A percentile compares a stretch with the other conserved stretches of the same genome.
phyloP scores from a whole-genome alignment of 306 rosid species.

The Biancaea sappan region DNA sequence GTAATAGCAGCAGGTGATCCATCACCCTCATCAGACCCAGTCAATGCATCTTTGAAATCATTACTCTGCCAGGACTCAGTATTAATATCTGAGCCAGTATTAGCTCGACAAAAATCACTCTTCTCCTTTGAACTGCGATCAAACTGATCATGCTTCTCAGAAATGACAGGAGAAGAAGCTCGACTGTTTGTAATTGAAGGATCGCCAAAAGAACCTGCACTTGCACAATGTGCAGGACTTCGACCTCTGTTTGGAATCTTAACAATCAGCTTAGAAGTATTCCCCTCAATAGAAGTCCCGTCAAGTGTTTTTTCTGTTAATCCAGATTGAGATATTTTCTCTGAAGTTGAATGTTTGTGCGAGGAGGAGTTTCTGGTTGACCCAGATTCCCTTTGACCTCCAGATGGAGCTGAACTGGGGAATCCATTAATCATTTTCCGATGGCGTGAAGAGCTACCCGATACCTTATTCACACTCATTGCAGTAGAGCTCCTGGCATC shows the following conservation, averaged over 20 bases:
- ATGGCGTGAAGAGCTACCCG: conserved; percentile 55
- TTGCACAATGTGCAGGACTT: conserved; percentile 52
- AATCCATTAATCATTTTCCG: conserved; percentile 53
- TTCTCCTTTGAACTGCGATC: conserved; percentile 46
- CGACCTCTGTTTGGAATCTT: conserved; percentile 56
- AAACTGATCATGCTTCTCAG: conserved; percentile 48
- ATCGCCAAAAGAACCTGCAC: conserved; percentile 49
- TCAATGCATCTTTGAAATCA: conserved; percentile 42
- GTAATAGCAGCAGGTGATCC: conserved; percentile 32
- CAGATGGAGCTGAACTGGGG: conserved; percentile 45
- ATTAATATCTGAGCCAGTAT: conserved; percentile 37
- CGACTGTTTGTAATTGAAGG: conserved; percentile 36
- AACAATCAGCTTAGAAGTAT: conserved; percentile 53
- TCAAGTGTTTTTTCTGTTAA: conserved; percentile 48
- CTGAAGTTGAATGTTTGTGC: conserved; percentile 27
- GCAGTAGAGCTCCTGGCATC: conserved; percentile 63
- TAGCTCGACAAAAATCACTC: conserved; percentile 38
- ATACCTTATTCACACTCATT: conserved; percentile 47
- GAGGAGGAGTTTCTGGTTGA: conserved; percentile 43
- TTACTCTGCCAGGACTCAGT: conserved; percentile 38
- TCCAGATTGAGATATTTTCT: conserved; percentile 24
- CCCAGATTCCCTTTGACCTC: conserved; percentile 43
- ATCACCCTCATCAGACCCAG: conserved; percentile 49
- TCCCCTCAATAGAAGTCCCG: conserved; percentile 43
- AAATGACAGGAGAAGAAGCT: conserved; percentile 44